Percentiles rank a stretch among this genome's conserved stretches.
These are phyloP conservation scores for Metschnikowia similis DNA, from an alignment of 805 yeast genomes.

Conservation along the genomic window DNA sequence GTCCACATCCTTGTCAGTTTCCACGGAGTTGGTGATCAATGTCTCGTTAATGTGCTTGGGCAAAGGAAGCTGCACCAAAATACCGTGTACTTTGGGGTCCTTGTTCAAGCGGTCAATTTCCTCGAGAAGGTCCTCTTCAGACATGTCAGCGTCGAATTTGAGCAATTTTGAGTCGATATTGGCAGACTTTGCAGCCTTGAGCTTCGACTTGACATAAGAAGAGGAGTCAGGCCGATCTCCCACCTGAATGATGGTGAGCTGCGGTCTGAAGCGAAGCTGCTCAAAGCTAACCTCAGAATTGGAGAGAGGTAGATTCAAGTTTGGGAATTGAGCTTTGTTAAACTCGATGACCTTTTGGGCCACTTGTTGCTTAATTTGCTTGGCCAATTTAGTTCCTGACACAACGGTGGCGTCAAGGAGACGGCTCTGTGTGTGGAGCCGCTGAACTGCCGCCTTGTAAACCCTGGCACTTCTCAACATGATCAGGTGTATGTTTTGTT, in stretches of 20 bases:
- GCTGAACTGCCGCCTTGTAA: conserved; percentile 6
- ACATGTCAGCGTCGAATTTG: conserved; percentile 57
- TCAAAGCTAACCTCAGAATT: conserved; percentile 22
- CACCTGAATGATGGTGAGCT: conserved; percentile 80
- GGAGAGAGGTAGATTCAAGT: conserved; percentile 14
- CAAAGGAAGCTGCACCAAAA: conserved; percentile 85
- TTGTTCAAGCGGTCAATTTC: conserved; percentile 62
- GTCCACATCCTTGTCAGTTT: conserved; percentile 84
- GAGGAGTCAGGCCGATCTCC: conserved; percentile 88
- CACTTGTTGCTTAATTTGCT: conserved; percentile 30
- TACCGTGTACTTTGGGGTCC: conserved; percentile 77
- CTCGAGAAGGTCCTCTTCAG: conserved; percentile 57
- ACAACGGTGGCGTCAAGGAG: conserved; percentile 33
- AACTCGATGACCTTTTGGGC: conserved; percentile 38
- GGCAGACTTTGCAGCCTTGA: conserved; percentile 84
- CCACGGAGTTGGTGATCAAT: conserved; percentile 74
- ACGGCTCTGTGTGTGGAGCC: conserved; percentile 12
- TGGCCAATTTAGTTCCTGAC: conserved; percentile 42
- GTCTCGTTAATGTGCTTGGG: conserved; percentile 80
- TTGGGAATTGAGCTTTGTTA: conserved; percentile 28
- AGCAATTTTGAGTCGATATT: conserved; percentile 64
- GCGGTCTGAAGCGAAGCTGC: conserved; percentile 56
- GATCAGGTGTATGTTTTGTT: not conserved
- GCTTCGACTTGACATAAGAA: conserved; percentile 87
- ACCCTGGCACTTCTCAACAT: conserved; percentile 14